Evolutionary conservation across 164 flowering plant species (phyloP).

Genomic region (Macadamia integrifolia): DNA sequence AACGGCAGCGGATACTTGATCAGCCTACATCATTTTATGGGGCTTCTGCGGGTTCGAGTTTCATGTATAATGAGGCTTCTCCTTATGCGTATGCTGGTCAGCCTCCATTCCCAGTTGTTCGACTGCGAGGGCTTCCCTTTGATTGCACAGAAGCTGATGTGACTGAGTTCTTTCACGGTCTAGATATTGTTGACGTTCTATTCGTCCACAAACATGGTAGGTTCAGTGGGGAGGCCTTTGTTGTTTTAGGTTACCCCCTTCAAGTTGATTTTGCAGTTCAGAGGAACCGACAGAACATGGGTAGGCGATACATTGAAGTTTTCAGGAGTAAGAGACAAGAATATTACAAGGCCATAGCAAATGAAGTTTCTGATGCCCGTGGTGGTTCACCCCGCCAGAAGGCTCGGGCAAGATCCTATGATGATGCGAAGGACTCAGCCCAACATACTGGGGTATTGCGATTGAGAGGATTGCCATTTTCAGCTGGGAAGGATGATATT

Average conservation of each 20-base stretch:
- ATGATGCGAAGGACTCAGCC: slow-evolving; percentile 54
- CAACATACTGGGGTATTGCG: slow-evolving; percentile 75
- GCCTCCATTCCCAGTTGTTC: slow-evolving; percentile 86
- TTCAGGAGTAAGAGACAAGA: slow-evolving; percentile 82
- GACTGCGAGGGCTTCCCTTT: slow-evolving; percentile 88
- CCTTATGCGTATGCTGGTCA: slow-evolving; percentile 42
- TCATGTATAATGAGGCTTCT: slow-evolving; percentile 48
- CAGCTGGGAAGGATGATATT: slow-evolving; percentile 75
- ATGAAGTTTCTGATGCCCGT: slow-evolving; percentile 62
- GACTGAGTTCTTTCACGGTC: slow-evolving; percentile 69
- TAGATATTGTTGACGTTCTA: slow-evolving; percentile 77
- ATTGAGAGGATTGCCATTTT: slow-evolving; percentile 85
- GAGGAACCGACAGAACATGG: slow-evolving; percentile 77
- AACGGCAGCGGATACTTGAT: slow-evolving; percentile 68
- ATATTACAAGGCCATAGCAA: slow-evolving; percentile 81
- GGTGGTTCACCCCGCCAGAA: slow-evolving; percentile 53
- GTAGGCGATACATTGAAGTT: slow-evolving; percentile 88
- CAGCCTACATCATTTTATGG: slow-evolving; percentile 62
- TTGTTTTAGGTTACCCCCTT: slow-evolving; percentile 75
- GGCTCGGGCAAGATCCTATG: slow-evolving; percentile 46
- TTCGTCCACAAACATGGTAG: slow-evolving; percentile 65
- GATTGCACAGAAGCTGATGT: slow-evolving; percentile 78
- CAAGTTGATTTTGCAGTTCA: slow-evolving; percentile 93
- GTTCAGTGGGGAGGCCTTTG: slow-evolving; percentile 80
- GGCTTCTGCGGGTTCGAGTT: slow-evolving; percentile 47